phyloP scores from a whole-genome alignment of 805 yeast species.

The Candida pseudofarinosa region DNA sequence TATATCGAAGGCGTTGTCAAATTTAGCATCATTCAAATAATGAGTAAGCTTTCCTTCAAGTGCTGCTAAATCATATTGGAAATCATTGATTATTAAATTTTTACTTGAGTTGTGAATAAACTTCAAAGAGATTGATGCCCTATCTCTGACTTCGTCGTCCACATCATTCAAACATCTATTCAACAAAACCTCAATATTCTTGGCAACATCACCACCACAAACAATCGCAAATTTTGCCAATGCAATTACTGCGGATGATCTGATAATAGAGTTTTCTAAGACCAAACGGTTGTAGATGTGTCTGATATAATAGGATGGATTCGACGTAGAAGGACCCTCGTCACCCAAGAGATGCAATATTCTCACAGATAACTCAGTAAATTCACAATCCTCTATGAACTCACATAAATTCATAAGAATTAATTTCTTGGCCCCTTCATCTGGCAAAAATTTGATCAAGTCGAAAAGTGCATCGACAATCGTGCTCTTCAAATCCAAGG shows the following conservation, averaged over 20 bases:
- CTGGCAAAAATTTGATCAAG: slow-evolving; percentile 80
- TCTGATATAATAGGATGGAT: slow-evolving; percentile 88
- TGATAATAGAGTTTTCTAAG: slow-evolving; percentile 88
- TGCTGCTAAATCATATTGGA: slow-evolving; percentile 66
- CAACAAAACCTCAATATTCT: slow-evolving; percentile 70
- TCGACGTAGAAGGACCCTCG: slow-evolving; percentile 84
- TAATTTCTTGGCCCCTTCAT: slow-evolving; percentile 61
- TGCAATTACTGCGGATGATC: slow-evolving; percentile 94
- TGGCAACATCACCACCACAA: slow-evolving; percentile 61
- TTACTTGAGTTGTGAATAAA: slow-evolving; percentile 43
- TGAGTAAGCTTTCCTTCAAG: slow-evolving; percentile 74
- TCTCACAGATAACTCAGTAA: slow-evolving; percentile 88
- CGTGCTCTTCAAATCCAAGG: slow-evolving; percentile 75
- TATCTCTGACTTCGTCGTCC: slow-evolving; percentile 97
- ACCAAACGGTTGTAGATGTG: slow-evolving; percentile 96
- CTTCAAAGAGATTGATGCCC: slow-evolving; percentile 83
- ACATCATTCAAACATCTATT: slow-evolving; percentile 80
- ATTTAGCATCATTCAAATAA: slow-evolving; percentile 57
- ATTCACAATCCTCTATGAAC: slow-evolving; percentile 97
- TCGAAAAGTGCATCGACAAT: slow-evolving; percentile 93
- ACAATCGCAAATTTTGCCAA: slow-evolving; percentile 84
- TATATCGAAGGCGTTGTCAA: slow-evolving; percentile 64
- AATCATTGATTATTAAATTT: slow-evolving; percentile 59
- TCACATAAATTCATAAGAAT: slow-evolving; percentile 91
- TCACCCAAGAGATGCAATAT: slow-evolving; percentile 87